Evolutionary conservation across 441 rosid genomes (phyloP).

Genomic region (Pelargonium cotyledonis): DNA sequence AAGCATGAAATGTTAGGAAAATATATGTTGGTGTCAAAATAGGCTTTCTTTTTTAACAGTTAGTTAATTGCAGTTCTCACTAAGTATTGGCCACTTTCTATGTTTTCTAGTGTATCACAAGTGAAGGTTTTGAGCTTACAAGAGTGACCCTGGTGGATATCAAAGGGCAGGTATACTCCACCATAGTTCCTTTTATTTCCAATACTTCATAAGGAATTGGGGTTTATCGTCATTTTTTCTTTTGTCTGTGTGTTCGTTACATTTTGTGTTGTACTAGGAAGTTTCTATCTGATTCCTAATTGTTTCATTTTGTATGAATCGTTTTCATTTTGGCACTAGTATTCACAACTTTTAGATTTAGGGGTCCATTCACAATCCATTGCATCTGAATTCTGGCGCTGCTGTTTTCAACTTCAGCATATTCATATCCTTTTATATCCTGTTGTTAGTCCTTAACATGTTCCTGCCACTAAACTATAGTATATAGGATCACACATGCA

Average conservation of each 20-base stretch:
- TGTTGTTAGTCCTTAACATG: neutral
- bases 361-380: neutral
- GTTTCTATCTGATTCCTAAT: neutral
- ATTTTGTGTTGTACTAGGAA: neutral
- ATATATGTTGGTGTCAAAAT: neutral
- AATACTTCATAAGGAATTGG: neutral
- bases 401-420: too few relatives aligned
- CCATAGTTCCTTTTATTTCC: neutral
- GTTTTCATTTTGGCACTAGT: neutral
- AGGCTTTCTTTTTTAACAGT: neutral
- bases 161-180: slow-evolving; percentile 60
- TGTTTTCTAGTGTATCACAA: slow-evolving; percentile 60
- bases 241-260: neutral
- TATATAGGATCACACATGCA: neutral
- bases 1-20: neutral
- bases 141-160: slow-evolving; percentile 81
- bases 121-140: slow-evolving; percentile 82
- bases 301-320: neutral
- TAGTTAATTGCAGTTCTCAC: slow-evolving; percentile 4
- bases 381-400: neutral
- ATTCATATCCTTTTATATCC: neutral
- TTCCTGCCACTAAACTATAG: neutral
- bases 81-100: neutral
- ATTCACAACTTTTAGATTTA: neutral
- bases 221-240: neutral